These are phyloP conservation scores for Alternaria brassicicola DNA, from an alignment of 2,329 filamentous ascomycete genomes.

Conservation along the genomic window DNA sequence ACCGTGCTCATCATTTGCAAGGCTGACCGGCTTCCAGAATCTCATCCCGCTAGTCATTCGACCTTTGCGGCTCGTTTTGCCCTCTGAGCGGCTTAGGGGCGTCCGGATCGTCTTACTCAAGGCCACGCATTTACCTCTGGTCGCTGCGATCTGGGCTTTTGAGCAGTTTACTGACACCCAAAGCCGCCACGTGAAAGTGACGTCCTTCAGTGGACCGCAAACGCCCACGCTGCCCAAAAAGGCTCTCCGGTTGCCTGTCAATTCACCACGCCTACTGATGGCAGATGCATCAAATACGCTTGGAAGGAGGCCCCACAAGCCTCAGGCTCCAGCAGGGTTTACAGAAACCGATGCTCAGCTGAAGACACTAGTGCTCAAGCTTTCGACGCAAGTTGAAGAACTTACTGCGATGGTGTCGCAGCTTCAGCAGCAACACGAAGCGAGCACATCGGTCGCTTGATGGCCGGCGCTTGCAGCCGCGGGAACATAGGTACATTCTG, in stretches of 20 bases:
- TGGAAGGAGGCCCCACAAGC: slow-evolving; percentile 22
- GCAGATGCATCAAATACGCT: slow-evolving; percentile 30
- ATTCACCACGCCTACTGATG: slow-evolving; percentile 40
- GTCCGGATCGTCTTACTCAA: slow-evolving; percentile 65
- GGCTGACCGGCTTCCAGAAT: slow-evolving; percentile 60
- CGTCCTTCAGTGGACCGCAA: slow-evolving; percentile 45
- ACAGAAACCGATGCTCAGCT: slow-evolving; percentile 42
- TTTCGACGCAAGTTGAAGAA: slow-evolving; percentile 49
- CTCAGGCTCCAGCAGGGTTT: slow-evolving; percentile 31
- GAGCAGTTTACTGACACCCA: slow-evolving; percentile 55
- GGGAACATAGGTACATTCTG: slow-evolving; percentile 16
- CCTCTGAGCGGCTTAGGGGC: slow-evolving; percentile 67
- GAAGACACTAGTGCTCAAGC: slow-evolving; percentile 47
- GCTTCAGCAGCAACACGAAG: slow-evolving; percentile 45
- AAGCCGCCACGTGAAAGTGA: slow-evolving; percentile 22
- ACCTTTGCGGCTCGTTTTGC: slow-evolving; percentile 71
- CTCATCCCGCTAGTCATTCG: slow-evolving; percentile 75
- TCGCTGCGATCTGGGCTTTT: slow-evolving; percentile 71
- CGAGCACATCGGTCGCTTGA: slow-evolving; percentile 39
- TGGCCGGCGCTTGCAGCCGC: slow-evolving; percentile 47
- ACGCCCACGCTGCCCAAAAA: slow-evolving; percentile 33
- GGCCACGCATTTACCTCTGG: slow-evolving; percentile 69
- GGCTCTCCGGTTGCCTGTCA: slow-evolving; percentile 38
- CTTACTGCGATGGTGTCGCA: slow-evolving; percentile 49
- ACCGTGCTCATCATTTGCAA: slow-evolving; percentile 17